Evolutionary conservation across 1,284 basidiomycete genomes (phyloP).

Genomic region (Grifola frondosa): DNA sequence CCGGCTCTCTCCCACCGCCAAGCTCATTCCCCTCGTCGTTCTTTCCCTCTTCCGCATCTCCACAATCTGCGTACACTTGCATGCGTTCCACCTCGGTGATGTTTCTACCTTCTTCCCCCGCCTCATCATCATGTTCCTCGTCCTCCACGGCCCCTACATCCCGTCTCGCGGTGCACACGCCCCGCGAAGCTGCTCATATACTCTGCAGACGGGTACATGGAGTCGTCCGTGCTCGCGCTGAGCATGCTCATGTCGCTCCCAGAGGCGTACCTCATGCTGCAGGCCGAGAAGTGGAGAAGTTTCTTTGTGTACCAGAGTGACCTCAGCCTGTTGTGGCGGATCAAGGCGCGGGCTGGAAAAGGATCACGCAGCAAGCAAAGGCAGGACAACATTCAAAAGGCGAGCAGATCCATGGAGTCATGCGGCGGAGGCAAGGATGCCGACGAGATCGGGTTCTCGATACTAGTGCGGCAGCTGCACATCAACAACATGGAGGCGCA

Average conservation of each 20-base stretch:
- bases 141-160: conserved; percentile 12
- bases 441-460: conserved; percentile 35
- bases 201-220: conserved; percentile 84
- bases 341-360: conserved; percentile 63
- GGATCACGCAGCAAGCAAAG: conserved; percentile 35
- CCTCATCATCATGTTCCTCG: conserved; percentile 23
- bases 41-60: conserved; percentile 13
- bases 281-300: conserved; percentile 60
- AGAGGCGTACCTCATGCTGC: conserved; percentile 86
- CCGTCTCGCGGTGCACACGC: conserved; percentile 34
- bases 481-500: conserved; percentile 36
- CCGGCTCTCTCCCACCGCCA: conserved; percentile 26
- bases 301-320: conserved; percentile 93
- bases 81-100: conserved; percentile 28
- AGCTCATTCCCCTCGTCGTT: conserved; percentile 23
- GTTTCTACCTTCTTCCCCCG: conserved; percentile 26
- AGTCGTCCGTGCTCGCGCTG: conserved; percentile 85
- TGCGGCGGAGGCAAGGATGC: too few relatives aligned
- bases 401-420: too few relatives aligned
- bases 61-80: conserved; percentile 16
- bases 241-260: conserved; percentile 86
- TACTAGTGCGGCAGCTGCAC: conserved; percentile 35
- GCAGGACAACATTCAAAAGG: too few relatives aligned
- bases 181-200: conserved; percentile 71
- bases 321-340: conserved; percentile 65